Evolutionary conservation across 164 flowering plant species (phyloP), one percentile per base, ranked within the genome.

Genomic region (Macadamia integrifolia): DNA sequence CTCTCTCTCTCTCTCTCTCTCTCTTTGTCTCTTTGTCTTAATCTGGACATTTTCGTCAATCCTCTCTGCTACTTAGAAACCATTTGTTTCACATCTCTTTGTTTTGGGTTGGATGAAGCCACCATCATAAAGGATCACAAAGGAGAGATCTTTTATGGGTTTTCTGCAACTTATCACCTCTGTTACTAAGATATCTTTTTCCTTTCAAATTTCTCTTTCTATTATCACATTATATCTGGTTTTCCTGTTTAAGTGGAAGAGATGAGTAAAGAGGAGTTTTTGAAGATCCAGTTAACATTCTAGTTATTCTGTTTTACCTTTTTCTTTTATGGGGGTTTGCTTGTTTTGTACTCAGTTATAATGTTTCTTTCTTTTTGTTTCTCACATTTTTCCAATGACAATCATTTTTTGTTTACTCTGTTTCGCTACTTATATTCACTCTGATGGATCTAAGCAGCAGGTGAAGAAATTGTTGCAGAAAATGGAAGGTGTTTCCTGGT

Each of bases 201-300:
- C 40, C 40, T 35, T 35, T 35, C 40, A 30, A 0, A 40, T 14
- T 52, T 61, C 28, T 69, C 66, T 61, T 58, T 43, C 50, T 13
- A 55, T 62, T 61, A 40, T 43, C 55, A 17, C 55, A 31, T 65
- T 18, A 73, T 72, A 72, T 76, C 68, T 76, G 43, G 40, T 71
- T 68, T 66, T 56, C 18, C 57, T 58, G 43, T 68, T 69, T 69
- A 53, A 55, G 65, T 58, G 49, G 28, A 71, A 62, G 63, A 67
- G n/a, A 87, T 88, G 96, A 88, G 92, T 80, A 87, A 88, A 79
- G 91, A 90, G 71, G 96, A 87, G 87, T 76, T 86, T 35, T 71
- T 88, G 81, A 87, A 88, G 91, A 84, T 86, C 79, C 92, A 84
- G 96, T 92, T 90, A 83, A 66, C 62, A 15, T 11, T 23, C 23